Evolutionary conservation across 768 basidiomycete genomes (phyloP), one percentile per base, ranked within the genome.

Genomic region (Naganishia onofrii): DNA sequence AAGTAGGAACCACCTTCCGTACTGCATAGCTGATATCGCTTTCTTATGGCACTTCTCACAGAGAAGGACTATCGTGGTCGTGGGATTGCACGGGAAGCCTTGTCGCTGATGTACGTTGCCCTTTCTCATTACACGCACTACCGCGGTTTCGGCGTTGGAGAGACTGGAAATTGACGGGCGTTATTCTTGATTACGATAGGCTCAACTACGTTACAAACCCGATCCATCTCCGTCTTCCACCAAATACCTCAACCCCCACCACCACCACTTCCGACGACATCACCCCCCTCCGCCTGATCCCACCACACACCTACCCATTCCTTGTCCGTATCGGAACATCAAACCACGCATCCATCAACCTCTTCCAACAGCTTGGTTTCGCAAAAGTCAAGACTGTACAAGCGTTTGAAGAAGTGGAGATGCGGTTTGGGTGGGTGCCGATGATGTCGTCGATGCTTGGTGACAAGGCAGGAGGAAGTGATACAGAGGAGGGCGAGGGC

Each of bases 361-460:
- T 96, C 10, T 96, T 96, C 75, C 81, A 85, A 74, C 86, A 85
- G 71, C 85, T 96, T 0, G 92, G 91, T 0, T 96, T 96, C 75
- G 77, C 76, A 21, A 81, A 89, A 42, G 87, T 86, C 12, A 90
- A 89, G 76, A 81, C 82, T 13, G 87, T 89, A 19, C 85, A 87
- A 60, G 88, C 91, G 12, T 97, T 93, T 73, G 83, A 85, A 42
- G 92, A 97, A 80, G 85, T 91, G 19, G 93, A 95, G 82, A 85
- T 96, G 87, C 85, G 89, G 21, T 82, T 76, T 68, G 75, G 74
- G 2, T 69, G 71, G 72, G 51, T 51, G 34, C 60, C 60, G 60
- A 71, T 42, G 76, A 77, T 48, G 54, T 53, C 5, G 12, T 36
- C 12, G 34, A 36, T 36, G 34, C 34, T 4, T 12, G n/a, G n/a